phyloP scores from a whole-genome alignment of 108 stramenopile species.

The Nannochloropsis oceanica region DNA sequence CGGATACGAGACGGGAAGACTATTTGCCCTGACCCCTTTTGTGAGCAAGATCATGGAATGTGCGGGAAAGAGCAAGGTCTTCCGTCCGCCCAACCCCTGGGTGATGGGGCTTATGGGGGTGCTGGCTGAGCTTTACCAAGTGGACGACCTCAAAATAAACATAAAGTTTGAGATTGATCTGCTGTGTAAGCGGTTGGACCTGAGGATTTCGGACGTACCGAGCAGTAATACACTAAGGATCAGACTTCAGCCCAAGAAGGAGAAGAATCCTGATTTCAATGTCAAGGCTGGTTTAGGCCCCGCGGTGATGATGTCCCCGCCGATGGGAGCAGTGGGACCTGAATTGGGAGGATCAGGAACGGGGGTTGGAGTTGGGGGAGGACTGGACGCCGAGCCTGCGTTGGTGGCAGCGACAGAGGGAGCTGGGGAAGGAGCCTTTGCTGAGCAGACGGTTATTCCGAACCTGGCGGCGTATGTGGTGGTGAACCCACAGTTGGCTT shows the following conservation, averaged over 20 bases:
- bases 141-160: constrained; percentile 96
- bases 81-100: constrained; percentile 98
- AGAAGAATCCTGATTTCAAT: constrained; percentile 95
- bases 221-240: constrained; percentile 31
- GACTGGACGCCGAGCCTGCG: neutral
- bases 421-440: neutral
- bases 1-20: constrained; percentile 82
- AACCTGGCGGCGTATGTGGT: constrained; percentile 87
- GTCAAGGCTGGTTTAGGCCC: constrained; percentile 20
- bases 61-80: constrained; percentile 42
- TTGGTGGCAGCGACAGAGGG: neutral
- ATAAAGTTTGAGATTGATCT: constrained; percentile 99
- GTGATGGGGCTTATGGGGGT: constrained; percentile 87
- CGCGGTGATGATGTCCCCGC: neutral
- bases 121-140: constrained; percentile 58
- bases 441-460: constrained; percentile 80
- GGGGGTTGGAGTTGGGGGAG: neutral
- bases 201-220: constrained; percentile 79
- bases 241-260: constrained; percentile 63
- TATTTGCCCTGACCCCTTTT: constrained; percentile 96
- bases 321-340: neutral
- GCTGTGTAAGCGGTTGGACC: constrained; percentile 85
- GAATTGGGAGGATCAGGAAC: neutral
- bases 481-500: constrained; percentile 64
- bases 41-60: constrained; percentile 94